Evolutionary conservation across 306 rosid species (phyloP), one percentile per base, ranked within the genome.

Genomic region (Medicago truncatula): DNA sequence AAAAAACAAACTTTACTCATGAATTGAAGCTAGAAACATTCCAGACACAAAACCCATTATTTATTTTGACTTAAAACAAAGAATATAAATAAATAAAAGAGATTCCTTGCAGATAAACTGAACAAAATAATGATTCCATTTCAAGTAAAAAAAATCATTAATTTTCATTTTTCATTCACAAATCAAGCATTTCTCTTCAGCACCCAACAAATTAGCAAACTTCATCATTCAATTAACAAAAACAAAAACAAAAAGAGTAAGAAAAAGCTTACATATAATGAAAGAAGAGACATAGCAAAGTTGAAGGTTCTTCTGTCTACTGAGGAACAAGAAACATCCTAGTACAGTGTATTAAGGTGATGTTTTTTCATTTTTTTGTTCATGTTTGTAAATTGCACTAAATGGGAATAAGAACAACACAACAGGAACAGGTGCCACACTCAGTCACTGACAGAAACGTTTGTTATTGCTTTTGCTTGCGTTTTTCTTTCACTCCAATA

Each of bases 81-180:
- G 50, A 23, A 25, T 34, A 34, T 4, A 34, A 34, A 34, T 34
- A 34, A 34, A 34, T 34, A 34, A 0, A 23, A 44, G 14, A 56
- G 54, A 63, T 38, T 74, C 75, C 67, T 83, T 63, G 39, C 78
- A 75, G 67, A 57, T 25, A 83, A 47, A 83, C 76, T 84, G 59
- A 83, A 72, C 82, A 72, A 61, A 7, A 71, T 14, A 72, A 83
- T 40, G 76, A 71, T 38, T 71, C 64, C 64, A 58, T 58, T 31
- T 54, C 4, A 56, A 56, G 34, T 59, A 46, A 72, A 80, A 53
- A 44, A 6, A 34, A 70, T 57, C 65, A 60, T 8, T 3, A 13
- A 75, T 56, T 71, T 18, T 34, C 38, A 34, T 5, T 34, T 34
- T 34, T 34, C 58, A 76, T 36, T 20, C 16, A 74, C 56, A 15